Percentiles rank a stretch among this genome's conserved stretches.
Evolutionary conservation across 140 eudicot genomes (phyloP).

Genomic region (Oenanthe javanica): DNA sequence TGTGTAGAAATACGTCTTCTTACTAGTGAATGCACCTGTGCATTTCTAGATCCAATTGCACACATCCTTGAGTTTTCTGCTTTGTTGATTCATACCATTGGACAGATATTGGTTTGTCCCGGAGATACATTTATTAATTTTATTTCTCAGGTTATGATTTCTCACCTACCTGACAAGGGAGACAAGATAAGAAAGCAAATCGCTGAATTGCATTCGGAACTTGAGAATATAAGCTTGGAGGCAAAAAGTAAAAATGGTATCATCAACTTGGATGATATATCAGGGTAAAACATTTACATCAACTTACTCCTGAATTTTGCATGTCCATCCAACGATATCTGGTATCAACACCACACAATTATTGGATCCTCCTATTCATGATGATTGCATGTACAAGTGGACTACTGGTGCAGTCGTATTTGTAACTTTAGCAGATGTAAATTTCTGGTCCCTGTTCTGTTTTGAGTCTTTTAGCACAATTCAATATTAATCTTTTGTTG

Average conservation of each 20-base stretch:
- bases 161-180: constrained; percentile 73
- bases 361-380: neutral
- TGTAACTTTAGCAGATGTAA: neutral
- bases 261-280: constrained; percentile 41
- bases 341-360: neutral
- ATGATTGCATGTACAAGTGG: neutral
- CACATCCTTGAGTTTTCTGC: neutral
- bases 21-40: neutral
- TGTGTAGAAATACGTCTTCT: neutral
- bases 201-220: constrained; percentile 50
- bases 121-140: neutral
- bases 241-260: constrained; percentile 20
- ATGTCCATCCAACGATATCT: neutral
- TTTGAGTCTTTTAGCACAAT: neutral
- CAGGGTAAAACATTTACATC: neutral
- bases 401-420: neutral
- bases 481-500: neutral
- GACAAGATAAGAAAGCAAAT: constrained; percentile 63
- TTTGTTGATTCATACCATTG: neutral
- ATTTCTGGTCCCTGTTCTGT: neutral
- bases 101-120: neutral
- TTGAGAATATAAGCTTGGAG: constrained; percentile 29
- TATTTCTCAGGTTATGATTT: constrained; percentile 43
- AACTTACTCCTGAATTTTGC: neutral
- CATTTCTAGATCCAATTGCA: neutral